Conservation (phyloP, 148 eudicot species). For the Vaccinium myrtillus region DNA sequence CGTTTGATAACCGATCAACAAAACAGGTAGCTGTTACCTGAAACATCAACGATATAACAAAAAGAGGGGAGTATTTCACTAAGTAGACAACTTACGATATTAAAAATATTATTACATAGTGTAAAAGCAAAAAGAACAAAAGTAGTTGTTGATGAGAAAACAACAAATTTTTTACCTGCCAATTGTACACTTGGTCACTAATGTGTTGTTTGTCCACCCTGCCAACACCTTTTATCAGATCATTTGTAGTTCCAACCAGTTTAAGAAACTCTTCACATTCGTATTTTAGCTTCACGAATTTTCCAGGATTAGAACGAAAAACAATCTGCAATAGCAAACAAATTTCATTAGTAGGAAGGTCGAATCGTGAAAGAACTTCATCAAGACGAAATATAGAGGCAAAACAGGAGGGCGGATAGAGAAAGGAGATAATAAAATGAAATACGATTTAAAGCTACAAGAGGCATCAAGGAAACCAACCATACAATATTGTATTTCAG, state of each 20-base stretch:
- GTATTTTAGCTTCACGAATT: conserved; percentile 60
- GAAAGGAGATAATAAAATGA: background rate
- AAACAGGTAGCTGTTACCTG: conserved; percentile 74
- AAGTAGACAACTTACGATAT: background rate
- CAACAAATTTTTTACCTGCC: conserved; percentile 55
- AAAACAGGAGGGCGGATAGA: background rate
- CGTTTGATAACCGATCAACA: conserved; percentile 67
- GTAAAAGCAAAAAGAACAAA: background rate
- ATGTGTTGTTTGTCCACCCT: conserved; percentile 28
- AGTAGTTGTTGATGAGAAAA: background rate
- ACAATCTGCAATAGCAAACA: conserved; percentile 47
- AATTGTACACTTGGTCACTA: conserved; percentile 46
- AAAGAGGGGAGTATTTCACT: background rate
- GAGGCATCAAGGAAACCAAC: background rate
- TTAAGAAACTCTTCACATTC: conserved; percentile 64
- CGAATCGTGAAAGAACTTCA: conserved; percentile 1
- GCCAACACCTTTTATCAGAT: conserved; percentile 23
- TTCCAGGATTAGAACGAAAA: conserved; percentile 67
- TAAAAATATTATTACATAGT: background rate
- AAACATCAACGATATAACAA: conserved; percentile 1
- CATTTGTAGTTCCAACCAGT: conserved; percentile 25
- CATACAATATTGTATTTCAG: background rate
- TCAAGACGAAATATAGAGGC: background rate
- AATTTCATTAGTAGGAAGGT: conserved; percentile 12
- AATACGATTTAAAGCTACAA: background rate